Base-by-base conservation (phyloP, 164 flowering plant genomes). In the Kingdonia uniflora region DNA sequence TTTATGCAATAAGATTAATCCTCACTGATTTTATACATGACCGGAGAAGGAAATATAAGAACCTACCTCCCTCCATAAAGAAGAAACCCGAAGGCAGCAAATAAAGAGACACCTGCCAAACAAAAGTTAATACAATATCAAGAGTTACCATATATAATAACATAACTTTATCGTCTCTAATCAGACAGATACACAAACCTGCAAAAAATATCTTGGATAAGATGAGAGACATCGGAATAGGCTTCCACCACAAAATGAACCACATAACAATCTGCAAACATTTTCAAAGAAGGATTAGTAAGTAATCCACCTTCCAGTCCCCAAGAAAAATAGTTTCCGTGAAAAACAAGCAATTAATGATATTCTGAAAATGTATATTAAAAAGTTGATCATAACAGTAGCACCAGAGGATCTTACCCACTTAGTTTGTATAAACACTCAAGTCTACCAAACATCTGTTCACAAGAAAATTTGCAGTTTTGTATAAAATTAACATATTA, bases 81-180 rank as follows among this genome's bases (percentile, higher is more conserved):
- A 72, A 91, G 86, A 74, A 91, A 91, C 15, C 92, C 96, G 51
- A 91, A 77, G 53, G 96, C 95, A 22, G 96, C 96, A 74, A 85
- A 80, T 62, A 87, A 71, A 44, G 98, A 91, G 2, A 87, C 92
- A 62, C 82, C 97, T 86, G 86, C 70, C 20, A 16, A 56, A 51
- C 16, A 67, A 11, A 45, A 49, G 51, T 57, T 19, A 54, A 40
- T 12, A 63, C 46, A 42, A 41, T 19, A 26, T 6, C 38, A 49
- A 53, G 29, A 21, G 1, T 22, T 47, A 5, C 7, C 14, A n/a
- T n/a, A n/a, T n/a, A n/a, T n/a, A n/a, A n/a, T 47, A 21, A 21
- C 14, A 12, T 47, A 14, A 22, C 3, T 22, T 11, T 22, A 20
- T 2, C 3, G 26, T 0, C 21, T 19, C 6, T 26, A 26, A 19